phyloP scores from a whole-genome alignment of 176 grass and related monocot species.

The Juncus effusus region DNA sequence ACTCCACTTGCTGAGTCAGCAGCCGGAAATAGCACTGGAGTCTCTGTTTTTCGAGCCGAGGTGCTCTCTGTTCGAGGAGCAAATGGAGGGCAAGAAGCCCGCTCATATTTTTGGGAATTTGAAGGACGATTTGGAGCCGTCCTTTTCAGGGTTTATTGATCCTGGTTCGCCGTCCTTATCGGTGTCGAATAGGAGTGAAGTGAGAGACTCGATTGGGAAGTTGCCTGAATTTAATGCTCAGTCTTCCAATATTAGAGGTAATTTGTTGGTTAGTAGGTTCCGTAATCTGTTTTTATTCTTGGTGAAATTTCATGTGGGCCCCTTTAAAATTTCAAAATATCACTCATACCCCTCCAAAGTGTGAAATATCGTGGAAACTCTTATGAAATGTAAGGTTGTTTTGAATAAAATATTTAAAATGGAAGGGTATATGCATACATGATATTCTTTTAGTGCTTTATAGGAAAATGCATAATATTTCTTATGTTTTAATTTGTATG shows the following conservation, averaged over 20 bases:
- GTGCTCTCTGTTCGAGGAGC: constrained; percentile 52
- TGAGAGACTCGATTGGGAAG: constrained; percentile 47
- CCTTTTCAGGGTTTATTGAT: constrained; percentile 43
- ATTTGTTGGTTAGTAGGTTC: constrained; percentile 16
- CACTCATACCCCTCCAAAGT: too few species aligned
- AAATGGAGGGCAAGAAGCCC: constrained; percentile 44
- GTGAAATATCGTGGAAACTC: too few species aligned
- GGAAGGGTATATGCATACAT: too few species aligned
- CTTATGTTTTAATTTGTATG: too few species aligned
- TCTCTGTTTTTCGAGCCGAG: constrained; percentile 42
- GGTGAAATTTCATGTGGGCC: too few species aligned
- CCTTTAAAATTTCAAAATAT: too few species aligned
- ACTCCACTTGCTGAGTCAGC: constrained; percentile 51
- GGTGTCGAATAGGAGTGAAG: constrained; percentile 28
- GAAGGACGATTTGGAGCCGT: constrained; percentile 50
- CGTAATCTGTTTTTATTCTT: too few species aligned
- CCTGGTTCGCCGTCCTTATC: constrained; percentile 32
- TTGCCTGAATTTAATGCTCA: constrained; percentile 45
- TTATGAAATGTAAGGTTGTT: too few species aligned
- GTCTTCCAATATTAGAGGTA: constrained; percentile 46
- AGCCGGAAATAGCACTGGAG: constrained; percentile 37
- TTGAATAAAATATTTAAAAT: too few species aligned
- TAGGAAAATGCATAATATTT: too few species aligned
- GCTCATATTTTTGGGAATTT: constrained; percentile 37
- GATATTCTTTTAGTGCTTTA: too few species aligned